Conservation (phyloP, 1,284 basidiomycete species). For the Xerocomus amazonicus region DNA sequence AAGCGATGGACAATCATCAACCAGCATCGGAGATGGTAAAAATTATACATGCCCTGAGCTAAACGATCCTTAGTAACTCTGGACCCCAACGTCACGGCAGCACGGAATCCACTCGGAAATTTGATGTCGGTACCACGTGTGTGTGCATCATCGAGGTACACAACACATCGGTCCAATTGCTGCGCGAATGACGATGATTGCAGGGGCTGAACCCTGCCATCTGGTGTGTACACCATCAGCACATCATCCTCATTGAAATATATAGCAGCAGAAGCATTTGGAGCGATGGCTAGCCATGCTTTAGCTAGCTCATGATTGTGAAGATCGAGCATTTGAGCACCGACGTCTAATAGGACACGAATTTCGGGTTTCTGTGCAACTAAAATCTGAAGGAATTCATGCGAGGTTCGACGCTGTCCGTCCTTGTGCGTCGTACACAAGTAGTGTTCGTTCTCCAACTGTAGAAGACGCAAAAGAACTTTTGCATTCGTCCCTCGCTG, state of each 20-base stretch:
- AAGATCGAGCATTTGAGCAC: slow-evolving; percentile 52
- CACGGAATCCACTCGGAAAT: slow-evolving; percentile 40
- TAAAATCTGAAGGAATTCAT: background rate
- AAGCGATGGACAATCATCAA: too few species aligned
- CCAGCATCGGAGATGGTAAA: too few species aligned
- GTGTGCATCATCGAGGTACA: slow-evolving; percentile 55
- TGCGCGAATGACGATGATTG: slow-evolving; percentile 40
- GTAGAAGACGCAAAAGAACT: background rate
- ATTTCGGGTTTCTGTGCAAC: background rate
- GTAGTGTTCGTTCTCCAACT: background rate
- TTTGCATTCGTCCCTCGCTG: background rate
- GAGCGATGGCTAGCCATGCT: slow-evolving; percentile 38
- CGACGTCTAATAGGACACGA: slow-evolving; percentile 34
- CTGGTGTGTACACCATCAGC: slow-evolving; percentile 38
- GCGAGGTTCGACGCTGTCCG: background rate
- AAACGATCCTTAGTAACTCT: slow-evolving; percentile 50
- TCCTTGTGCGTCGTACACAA: background rate
- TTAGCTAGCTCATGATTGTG: slow-evolving; percentile 38
- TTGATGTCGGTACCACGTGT: slow-evolving; percentile 54
- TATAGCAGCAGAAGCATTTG: slow-evolving; percentile 37
- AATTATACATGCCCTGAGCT: slow-evolving; percentile 40
- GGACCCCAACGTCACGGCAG: slow-evolving; percentile 48
- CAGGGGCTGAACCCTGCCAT: slow-evolving; percentile 37
- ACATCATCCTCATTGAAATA: slow-evolving; percentile 45
- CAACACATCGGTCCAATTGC: slow-evolving; percentile 41